Evolutionary conservation across 208 protist genomes (phyloP).

Genomic region (Zelonia costaricensis): DNA sequence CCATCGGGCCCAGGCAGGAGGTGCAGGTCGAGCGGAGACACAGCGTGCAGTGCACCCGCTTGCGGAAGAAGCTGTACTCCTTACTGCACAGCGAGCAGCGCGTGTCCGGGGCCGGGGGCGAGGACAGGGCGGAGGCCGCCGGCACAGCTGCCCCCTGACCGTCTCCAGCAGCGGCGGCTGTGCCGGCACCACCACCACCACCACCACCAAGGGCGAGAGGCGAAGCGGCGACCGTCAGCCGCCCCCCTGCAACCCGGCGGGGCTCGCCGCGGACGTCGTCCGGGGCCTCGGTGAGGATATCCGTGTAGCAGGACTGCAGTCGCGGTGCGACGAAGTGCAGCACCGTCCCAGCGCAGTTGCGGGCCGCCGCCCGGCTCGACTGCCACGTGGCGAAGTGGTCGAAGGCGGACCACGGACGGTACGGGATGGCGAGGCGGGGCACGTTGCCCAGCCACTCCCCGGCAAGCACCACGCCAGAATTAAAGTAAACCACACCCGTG

Average conservation of each 20-base stretch:
- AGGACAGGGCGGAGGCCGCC: neutral
- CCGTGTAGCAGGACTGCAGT: slow-evolving; percentile 28
- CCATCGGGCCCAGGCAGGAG: slow-evolving; percentile 61
- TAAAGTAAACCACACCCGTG: slow-evolving; percentile 50
- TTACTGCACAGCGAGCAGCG: slow-evolving; percentile 66
- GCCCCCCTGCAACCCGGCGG: neutral
- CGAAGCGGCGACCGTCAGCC: slow-evolving; percentile 8
- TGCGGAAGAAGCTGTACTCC: slow-evolving; percentile 77
- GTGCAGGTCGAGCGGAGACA: slow-evolving; percentile 65
- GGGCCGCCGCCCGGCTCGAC: slow-evolving; percentile 10
- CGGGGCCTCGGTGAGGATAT: slow-evolving; percentile 2
- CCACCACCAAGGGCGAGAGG: slow-evolving; percentile 3
- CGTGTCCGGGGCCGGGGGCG: slow-evolving; percentile 6
- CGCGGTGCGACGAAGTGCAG: slow-evolving; percentile 19
- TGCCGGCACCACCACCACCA: too few species aligned
- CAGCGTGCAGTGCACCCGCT: slow-evolving; percentile 52
- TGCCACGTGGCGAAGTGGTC: slow-evolving; percentile 46
- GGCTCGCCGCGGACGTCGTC: slow-evolving; percentile 27
- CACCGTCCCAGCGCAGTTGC: slow-evolving; percentile 12
- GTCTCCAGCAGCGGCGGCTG: neutral
- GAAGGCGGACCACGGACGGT: slow-evolving; percentile 54
- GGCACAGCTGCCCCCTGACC: neutral
- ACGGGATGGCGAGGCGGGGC: slow-evolving; percentile 56
- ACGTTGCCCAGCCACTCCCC: slow-evolving; percentile 62
- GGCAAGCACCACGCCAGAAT: slow-evolving; percentile 58